Percentiles rank a stretch among this genome's conserved stretches.
phyloP scores from a whole-genome alignment of 176 grass and related monocot genomes.

The Ampelocalamus luodianensis region DNA sequence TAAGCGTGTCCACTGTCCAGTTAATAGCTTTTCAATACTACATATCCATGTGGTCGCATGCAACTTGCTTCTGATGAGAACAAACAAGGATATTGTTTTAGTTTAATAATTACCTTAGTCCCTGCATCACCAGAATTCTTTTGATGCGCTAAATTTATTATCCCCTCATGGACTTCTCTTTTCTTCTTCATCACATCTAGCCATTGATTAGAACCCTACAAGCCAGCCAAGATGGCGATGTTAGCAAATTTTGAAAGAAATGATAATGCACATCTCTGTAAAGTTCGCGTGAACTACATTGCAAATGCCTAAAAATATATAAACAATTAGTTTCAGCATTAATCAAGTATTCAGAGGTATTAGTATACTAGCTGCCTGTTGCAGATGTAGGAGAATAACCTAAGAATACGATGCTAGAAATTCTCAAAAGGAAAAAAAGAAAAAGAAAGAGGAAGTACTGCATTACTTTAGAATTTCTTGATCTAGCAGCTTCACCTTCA shows the following conservation, averaged over 20 bases:
- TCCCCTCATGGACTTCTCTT: conserved; percentile 82
- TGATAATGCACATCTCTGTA: background rate
- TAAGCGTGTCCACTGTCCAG: background rate
- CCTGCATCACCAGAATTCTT: conserved; percentile 52
- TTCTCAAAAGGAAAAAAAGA: conserved; percentile 28
- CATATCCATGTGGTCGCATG: background rate
- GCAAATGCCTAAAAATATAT: conserved; percentile 11
- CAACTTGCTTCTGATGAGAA: conserved; percentile 18
- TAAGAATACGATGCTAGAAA: conserved; percentile 15
- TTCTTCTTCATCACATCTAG: conserved; percentile 96
- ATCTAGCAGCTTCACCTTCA: conserved; percentile 83
- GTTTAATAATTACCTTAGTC: conserved; percentile 60
- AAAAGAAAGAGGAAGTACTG: conserved; percentile 12
- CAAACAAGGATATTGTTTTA: conserved; percentile 21
- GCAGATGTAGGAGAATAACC: conserved; percentile 27
- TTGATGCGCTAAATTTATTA: conserved; percentile 83
- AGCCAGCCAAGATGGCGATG: conserved; percentile 23
- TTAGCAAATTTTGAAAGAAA: background rate
- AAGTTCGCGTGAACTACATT: background rate
- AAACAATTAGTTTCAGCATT: background rate
- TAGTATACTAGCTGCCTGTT: background rate
- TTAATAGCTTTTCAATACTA: background rate
- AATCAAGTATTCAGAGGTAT: background rate
- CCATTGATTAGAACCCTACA: conserved; percentile 78
- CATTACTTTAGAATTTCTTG: conserved; percentile 70